Conservation (phyloP, 2,329 filamentous ascomycete genomes). For the Scytalidium sp. region DNA sequence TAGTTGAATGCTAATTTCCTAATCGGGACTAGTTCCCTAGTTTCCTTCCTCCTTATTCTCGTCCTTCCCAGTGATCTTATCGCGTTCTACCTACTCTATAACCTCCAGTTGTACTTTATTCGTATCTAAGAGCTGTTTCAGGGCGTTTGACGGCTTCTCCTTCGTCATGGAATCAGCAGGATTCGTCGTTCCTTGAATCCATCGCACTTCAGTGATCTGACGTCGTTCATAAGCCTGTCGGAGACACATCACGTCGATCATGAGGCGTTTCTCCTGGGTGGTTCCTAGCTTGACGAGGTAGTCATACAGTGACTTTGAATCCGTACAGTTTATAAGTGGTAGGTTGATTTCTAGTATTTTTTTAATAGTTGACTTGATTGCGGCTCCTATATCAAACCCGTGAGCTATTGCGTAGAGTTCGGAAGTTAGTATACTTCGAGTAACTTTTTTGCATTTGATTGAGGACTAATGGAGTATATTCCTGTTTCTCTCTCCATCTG, state of each 20-base stretch:
- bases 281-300: slow-evolving; percentile 1
- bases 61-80: neutral
- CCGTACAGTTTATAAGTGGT: neutral
- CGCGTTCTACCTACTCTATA: slow-evolving; percentile 5
- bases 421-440: slow-evolving; percentile 8
- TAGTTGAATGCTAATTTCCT: neutral
- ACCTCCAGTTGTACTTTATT: slow-evolving; percentile 7
- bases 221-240: neutral
- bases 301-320: slow-evolving; percentile 1
- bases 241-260: slow-evolving; percentile 1
- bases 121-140: slow-evolving; percentile 8
- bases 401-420: slow-evolving; percentile 13
- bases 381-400: slow-evolving; percentile 7
- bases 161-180: slow-evolving; percentile 11
- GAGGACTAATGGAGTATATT: neutral
- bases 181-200: slow-evolving; percentile 13
- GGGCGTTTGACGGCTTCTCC: slow-evolving; percentile 2
- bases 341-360: neutral
- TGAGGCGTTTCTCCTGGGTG: neutral
- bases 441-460: slow-evolving; percentile 3
- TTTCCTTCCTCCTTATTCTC: neutral
- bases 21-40: neutral
- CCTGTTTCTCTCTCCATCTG: neutral
- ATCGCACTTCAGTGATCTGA: slow-evolving; percentile 14
- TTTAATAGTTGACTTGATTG: neutral